Percentiles rank a stretch among this genome's conserved stretches.
Evolutionary conservation across 1,284 basidiomycete genomes (phyloP).

Genomic region (Boletus semigastroideus): DNA sequence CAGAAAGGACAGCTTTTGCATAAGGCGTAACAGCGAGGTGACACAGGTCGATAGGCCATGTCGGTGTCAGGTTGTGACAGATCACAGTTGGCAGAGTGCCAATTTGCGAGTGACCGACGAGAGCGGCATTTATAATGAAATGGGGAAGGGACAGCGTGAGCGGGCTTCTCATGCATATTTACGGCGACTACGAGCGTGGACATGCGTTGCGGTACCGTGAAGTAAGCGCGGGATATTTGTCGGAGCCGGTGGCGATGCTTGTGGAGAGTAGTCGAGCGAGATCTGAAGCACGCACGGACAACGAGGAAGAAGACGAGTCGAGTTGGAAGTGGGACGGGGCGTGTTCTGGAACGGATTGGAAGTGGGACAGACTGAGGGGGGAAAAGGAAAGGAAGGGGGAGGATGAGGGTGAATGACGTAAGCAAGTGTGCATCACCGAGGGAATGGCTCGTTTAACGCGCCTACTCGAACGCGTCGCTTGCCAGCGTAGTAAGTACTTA

Average conservation of each 20-base stretch:
- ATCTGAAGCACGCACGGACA: too few relatives aligned
- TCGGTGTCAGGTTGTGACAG: neutral
- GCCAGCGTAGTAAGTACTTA: too few relatives aligned
- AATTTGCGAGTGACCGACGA: neutral
- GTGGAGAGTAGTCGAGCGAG: too few relatives aligned
- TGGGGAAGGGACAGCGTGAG: neutral
- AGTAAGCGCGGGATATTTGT: neutral
- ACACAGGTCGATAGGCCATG: too few relatives aligned
- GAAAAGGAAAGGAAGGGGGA: neutral
- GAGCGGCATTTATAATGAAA: too few relatives aligned
- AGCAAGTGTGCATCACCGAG: constrained; percentile 7
- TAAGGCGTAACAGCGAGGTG: neutral
- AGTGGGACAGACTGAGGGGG: neutral
- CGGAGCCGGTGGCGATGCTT: neutral
- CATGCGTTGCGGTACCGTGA: constrained; percentile 1
- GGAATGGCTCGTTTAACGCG: constrained; percentile 15
- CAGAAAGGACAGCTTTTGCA: neutral
- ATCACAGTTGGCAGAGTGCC: neutral
- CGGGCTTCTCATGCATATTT: neutral
- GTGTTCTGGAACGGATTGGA: constrained; percentile 7
- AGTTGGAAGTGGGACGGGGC: too few relatives aligned
- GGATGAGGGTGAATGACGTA: constrained; percentile 4
- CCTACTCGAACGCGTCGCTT: neutral
- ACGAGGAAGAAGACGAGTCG: too few relatives aligned
- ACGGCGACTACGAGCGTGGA: neutral